phyloP scores from a whole-genome alignment of 257 asterid species.

The Solanum infundibuliforme region DNA sequence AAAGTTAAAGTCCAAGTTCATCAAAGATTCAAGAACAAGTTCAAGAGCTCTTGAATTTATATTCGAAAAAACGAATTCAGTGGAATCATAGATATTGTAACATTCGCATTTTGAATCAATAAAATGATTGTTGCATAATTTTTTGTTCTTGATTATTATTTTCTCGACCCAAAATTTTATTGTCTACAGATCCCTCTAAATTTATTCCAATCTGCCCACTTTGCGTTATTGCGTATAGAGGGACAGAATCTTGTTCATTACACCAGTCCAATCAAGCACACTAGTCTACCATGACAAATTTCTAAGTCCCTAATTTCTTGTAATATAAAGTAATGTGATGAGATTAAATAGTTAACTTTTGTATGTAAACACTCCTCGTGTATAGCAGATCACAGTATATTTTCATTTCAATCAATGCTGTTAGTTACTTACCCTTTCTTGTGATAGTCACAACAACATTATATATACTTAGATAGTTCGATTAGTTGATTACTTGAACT shows the following conservation, averaged over 20 bases:
- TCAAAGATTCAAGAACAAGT: too few species aligned
- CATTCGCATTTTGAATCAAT: too few species aligned
- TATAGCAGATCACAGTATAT: background rate
- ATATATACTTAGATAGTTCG: background rate
- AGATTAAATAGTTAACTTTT: background rate
- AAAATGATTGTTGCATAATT: too few species aligned
- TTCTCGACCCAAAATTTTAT: too few species aligned
- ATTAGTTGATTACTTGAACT: background rate
- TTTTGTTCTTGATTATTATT: too few species aligned
- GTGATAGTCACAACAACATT: background rate
- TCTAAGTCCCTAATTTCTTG: background rate
- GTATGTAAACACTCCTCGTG: background rate
- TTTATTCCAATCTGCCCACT: too few species aligned
- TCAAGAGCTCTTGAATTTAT: too few species aligned
- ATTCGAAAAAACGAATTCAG: too few species aligned
- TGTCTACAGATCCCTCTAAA: too few species aligned
- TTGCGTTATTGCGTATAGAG: background rate
- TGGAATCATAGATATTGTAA: too few species aligned
- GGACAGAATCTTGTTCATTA: background rate
- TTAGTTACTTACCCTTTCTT: background rate
- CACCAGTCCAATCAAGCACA: background rate
- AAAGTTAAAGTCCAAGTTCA: too few species aligned
- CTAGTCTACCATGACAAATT: background rate
- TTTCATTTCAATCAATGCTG: background rate
- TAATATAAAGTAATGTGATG: background rate